A percentile compares a stretch with the other conserved stretches of the same genome.
phyloP scores from a whole-genome alignment of 2,329 filamentous ascomycete species.

The Pyrenophora tritici-repentis region DNA sequence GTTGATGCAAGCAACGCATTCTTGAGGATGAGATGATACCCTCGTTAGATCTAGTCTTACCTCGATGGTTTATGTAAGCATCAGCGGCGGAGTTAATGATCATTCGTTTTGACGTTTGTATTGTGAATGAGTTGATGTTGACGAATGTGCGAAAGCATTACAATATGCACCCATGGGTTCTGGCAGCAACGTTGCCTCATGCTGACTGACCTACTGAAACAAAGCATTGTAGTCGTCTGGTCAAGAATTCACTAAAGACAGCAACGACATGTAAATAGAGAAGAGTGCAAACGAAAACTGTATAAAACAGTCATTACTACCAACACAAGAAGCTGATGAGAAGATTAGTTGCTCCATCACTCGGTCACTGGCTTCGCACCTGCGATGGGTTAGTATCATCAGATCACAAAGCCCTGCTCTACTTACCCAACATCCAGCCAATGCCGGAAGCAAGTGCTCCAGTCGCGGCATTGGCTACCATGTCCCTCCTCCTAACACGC shows the following conservation, averaged over 20 bases:
- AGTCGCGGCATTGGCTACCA: conserved; percentile 68
- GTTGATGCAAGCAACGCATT: neutral
- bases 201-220: too few species aligned
- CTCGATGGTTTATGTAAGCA: conserved; percentile 14
- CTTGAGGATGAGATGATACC: neutral
- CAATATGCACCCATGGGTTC: too few species aligned
- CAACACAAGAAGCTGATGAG: too few species aligned
- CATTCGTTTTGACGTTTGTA: too few species aligned
- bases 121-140: too few species aligned
- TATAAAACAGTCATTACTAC: too few species aligned
- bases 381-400: conserved; percentile 14
- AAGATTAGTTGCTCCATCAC: neutral
- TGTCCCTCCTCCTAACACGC: conserved; percentile 71
- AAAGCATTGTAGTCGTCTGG: neutral
- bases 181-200: too few species aligned
- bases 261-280: too few species aligned
- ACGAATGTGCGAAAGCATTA: too few species aligned
- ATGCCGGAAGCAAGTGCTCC: conserved; percentile 66
- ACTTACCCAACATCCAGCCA: conserved; percentile 66
- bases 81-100: conserved; percentile 33
- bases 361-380: conserved; percentile 39
- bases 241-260: too few species aligned
- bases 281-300: neutral
- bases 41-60: neutral
- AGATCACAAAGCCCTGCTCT: neutral